Evolutionary conservation across 768 basidiomycete genomes (phyloP).

Genomic region (Rickenella mellea): DNA sequence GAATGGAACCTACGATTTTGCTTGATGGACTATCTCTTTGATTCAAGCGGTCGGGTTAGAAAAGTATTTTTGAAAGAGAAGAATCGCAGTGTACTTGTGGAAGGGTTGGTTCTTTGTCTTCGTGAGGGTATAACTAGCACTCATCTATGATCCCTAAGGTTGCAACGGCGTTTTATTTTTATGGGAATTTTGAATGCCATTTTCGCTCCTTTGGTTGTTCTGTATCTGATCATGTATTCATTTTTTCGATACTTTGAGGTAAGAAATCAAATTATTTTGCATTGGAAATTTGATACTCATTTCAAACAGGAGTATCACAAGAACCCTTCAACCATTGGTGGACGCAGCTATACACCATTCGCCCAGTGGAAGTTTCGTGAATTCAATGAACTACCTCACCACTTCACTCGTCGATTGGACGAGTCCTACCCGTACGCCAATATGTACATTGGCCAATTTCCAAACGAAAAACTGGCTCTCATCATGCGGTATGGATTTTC

Average conservation of each 20-base stretch:
- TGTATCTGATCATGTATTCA: slow-evolving; percentile 95
- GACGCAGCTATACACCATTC: slow-evolving; percentile 86
- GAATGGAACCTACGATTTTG: slow-evolving; percentile 98
- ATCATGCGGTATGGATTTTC: slow-evolving; percentile 63
- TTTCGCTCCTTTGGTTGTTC: slow-evolving; percentile 93
- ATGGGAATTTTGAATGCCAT: slow-evolving; percentile 95
- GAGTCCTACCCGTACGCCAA: slow-evolving; percentile 85
- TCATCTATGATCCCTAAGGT: slow-evolving; percentile 30
- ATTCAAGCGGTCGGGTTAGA: slow-evolving; percentile 79
- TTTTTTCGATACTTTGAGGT: slow-evolving; percentile 99
- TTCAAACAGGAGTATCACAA: slow-evolving; percentile 88
- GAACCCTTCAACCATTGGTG: slow-evolving; percentile 91
- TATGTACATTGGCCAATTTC: slow-evolving; percentile 96
- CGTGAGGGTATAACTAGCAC: not conserved
- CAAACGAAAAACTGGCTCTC: slow-evolving; percentile 85
- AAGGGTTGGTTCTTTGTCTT: slow-evolving; percentile 50
- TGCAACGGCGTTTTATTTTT: slow-evolving; percentile 83
- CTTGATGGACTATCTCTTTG: slow-evolving; percentile 91
- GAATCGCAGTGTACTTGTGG: slow-evolving; percentile 67
- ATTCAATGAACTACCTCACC: slow-evolving; percentile 95
- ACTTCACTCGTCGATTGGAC: slow-evolving; percentile 79
- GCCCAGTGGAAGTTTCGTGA: slow-evolving; percentile 99
- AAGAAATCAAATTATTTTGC: slow-evolving; percentile 12
- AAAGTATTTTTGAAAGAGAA: slow-evolving; percentile 86
- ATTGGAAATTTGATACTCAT: not conserved